Percentiles rank a stretch among this genome's conserved stretches.
Evolutionary conservation across 805 yeast genomes (phyloP).

Genomic region (Candida coquimbonensis): DNA sequence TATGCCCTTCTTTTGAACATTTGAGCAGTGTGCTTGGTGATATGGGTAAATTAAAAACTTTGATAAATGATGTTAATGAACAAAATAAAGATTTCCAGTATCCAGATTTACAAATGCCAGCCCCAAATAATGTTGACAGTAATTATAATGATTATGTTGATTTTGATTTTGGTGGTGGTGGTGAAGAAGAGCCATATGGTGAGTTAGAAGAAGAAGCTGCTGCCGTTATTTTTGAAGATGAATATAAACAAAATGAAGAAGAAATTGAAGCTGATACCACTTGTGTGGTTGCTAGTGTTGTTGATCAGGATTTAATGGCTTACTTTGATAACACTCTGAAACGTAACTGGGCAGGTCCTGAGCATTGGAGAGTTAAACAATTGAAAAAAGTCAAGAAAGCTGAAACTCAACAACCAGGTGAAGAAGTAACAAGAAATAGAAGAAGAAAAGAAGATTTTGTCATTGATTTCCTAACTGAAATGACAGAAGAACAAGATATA

Average conservation of each 20-base stretch:
- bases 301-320: constrained; percentile 64
- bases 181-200: constrained; percentile 18
- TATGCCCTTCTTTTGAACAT: constrained; percentile 70
- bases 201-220: constrained; percentile 19
- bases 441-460: constrained; percentile 29
- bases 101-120: constrained; percentile 12
- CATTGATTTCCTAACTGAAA: constrained; percentile 36
- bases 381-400: constrained; percentile 33
- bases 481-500: constrained; percentile 31
- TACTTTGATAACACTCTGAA: constrained; percentile 71
- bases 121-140: constrained; percentile 7
- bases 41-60: constrained; percentile 42
- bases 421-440: constrained; percentile 23
- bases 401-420: constrained; percentile 3
- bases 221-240: constrained; percentile 19
- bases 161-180: constrained; percentile 17
- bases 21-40: constrained; percentile 53
- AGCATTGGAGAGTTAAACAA: constrained; percentile 80
- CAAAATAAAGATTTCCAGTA: constrained; percentile 15
- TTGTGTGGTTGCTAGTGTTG: constrained; percentile 24
- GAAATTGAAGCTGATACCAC: constrained; percentile 17
- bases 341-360: constrained; percentile 83
- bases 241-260: constrained; percentile 8
- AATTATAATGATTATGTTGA: constrained; percentile 13
- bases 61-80: constrained; percentile 33